These are phyloP conservation scores for Rugosomyces carneus DNA, from an alignment of 1,284 basidiomycete species.

Conservation along the genomic window DNA sequence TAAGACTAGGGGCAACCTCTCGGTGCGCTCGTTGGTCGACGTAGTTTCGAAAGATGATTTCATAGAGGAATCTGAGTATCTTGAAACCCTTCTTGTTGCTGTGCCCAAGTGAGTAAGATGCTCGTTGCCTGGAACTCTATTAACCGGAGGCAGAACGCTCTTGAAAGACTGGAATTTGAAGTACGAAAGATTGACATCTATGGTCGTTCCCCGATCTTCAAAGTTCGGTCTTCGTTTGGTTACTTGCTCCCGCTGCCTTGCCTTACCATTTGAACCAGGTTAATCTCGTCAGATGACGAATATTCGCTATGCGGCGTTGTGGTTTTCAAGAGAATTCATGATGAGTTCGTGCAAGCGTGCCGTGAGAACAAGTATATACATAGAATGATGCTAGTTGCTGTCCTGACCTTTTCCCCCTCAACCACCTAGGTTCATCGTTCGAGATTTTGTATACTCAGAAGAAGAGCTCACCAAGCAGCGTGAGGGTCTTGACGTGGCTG, in stretches of 20 bases:
- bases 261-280: slow-evolving; percentile 27
- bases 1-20: slow-evolving; percentile 80
- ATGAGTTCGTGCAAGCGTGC: slow-evolving; percentile 93
- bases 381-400: background rate
- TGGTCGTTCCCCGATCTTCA: slow-evolving; percentile 97
- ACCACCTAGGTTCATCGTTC: slow-evolving; percentile 67
- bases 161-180: slow-evolving; percentile 85
- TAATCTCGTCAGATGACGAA: slow-evolving; percentile 82
- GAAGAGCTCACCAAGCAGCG: slow-evolving; percentile 78
- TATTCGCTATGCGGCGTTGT: slow-evolving; percentile 86
- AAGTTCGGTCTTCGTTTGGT: slow-evolving; percentile 38
- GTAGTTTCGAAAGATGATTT: slow-evolving; percentile 83
- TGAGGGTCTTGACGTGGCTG: slow-evolving; percentile 76
- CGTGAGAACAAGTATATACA: slow-evolving; percentile 81
- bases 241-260: slow-evolving; percentile 6
- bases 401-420: background rate
- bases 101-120: slow-evolving; percentile 82
- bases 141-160: slow-evolving; percentile 52
- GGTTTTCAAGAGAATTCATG: slow-evolving; percentile 87
- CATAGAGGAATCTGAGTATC: slow-evolving; percentile 85
- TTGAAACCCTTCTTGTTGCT: slow-evolving; percentile 91
- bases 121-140: slow-evolving; percentile 17
- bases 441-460: slow-evolving; percentile 94
- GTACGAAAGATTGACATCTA: slow-evolving; percentile 84
- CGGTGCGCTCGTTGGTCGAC: slow-evolving; percentile 81